Evolutionary conservation across 257 asterid genomes (phyloP), one percentile per base, ranked within the genome.

Genomic region (Fraxinus pennsylvanica): DNA sequence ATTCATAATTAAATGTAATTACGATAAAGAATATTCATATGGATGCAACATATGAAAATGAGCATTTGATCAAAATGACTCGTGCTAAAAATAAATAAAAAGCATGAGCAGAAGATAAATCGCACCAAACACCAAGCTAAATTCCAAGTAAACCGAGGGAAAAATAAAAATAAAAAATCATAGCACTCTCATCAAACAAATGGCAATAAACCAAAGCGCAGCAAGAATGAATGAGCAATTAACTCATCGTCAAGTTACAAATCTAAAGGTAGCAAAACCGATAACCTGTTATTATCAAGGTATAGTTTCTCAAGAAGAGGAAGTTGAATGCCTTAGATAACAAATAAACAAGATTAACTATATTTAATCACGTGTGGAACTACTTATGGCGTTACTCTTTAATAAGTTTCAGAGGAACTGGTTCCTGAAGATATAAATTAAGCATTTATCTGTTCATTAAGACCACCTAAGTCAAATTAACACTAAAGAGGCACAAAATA

Each of bases 221-320:
- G 27, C 27, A 25, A 25, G 27, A 25, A 25, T 25, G 27, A 25
- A 25, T 25, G 27, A 25, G 27, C 27, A 25, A 25, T 25, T 25
- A 25, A 25, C 27, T 25, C 27, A 25, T 25, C 27, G 27, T 25
- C 27, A 25, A 25, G 27, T 25, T 25, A 25, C 27, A 25, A 25
- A 25, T 25, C 27, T 25, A 25, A 25, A 82, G 99, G 88, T 61
- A 98, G 99, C 94, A 96, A 87, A 84, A 81, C 88, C 65, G 96
- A 83, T 47, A 96, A 90, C 93, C 83, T 93, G 88, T 96, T 96
- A 82, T 90, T 90, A 81, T 96, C 97, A 78, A 96, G 96, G 85
- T 92, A 96, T 54, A 96, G 86, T 89, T 91, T 96, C 88, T 96
- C 99, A 74, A 96, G 98, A 81, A 89, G 89, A 74, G 97, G 92